A percentile compares a stretch with the other conserved stretches of the same genome.
phyloP scores from a whole-genome alignment of 352 stramenopile genomes.

The Globisporangium heterothallicum region DNA sequence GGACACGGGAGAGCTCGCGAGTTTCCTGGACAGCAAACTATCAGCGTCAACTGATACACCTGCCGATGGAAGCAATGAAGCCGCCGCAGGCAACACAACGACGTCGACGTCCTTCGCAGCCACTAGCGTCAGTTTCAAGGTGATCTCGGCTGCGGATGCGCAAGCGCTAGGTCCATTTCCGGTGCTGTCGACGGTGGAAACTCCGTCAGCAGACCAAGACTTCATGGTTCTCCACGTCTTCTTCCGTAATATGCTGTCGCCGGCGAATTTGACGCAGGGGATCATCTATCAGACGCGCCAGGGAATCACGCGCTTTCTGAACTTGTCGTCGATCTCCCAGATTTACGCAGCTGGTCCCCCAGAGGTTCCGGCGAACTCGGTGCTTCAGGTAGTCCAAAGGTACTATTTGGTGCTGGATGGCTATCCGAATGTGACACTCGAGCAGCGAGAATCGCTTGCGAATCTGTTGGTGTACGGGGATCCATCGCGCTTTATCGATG shows the following conservation, averaged over 20 bases:
- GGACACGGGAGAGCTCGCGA: conserved; percentile 13
- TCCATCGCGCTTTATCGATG: conserved; percentile 16
- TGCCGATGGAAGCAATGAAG: not conserved
- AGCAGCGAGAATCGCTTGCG: conserved; percentile 23
- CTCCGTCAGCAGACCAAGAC: conserved; percentile 3
- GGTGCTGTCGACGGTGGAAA: conserved; percentile 4
- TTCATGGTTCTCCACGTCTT: conserved; percentile 37
- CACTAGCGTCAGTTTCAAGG: conserved; percentile 7
- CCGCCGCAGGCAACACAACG: not conserved
- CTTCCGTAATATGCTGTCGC: conserved; percentile 38
- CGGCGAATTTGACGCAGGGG: conserved; percentile 25
- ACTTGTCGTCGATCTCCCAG: conserved; percentile 18
- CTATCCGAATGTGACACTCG: conserved; percentile 13
- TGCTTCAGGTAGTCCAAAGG: conserved; percentile 38
- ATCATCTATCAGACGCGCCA: conserved; percentile 44
- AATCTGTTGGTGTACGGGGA: conserved; percentile 47
- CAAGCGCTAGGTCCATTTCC: conserved; percentile 19
- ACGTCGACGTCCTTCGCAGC: not conserved
- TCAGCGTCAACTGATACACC: not conserved
- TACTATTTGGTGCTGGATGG: conserved; percentile 28
- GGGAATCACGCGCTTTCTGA: conserved; percentile 35
- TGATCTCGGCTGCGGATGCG: conserved; percentile 12
- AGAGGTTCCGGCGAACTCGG: conserved; percentile 16
- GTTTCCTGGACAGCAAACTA: conserved; percentile 15
- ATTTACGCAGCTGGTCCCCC: conserved; percentile 22